Base-by-base conservation (phyloP, 345 rosid species). In the Aquilaria sinensis region DNA sequence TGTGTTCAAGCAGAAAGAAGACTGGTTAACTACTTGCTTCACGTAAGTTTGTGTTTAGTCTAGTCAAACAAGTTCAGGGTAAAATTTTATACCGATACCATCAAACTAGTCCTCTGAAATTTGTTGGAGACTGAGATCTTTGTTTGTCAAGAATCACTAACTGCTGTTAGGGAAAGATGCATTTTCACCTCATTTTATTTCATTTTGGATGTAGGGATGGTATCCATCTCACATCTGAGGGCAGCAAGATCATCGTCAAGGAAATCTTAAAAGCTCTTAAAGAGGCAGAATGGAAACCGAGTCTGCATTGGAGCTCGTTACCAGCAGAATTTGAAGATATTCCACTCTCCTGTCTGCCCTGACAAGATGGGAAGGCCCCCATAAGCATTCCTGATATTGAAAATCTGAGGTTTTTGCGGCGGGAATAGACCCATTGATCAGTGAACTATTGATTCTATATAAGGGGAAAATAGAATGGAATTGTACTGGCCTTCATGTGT, bases 261-360 rank as follows among this genome's bases (percentile, higher is more conserved):
- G 96, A 85, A 81, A 76, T 92, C 15, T 10, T 83, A 60, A 81
- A 74, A 58, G 85, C 65, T 4, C 61, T 92, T 47, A 70, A 58
- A 58, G 92, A 81, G 66, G 85, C 92, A 6, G 78, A 82, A 10
- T 92, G 93, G 98, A 72, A 83, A 56, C 98, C 96, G 2, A 82
- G 83, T 65, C 83, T 89, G 30, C 47, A 79, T 48, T 80, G 93
- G 89, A 78, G 70, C 60, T 62, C 75, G 1, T 70, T 92, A 74
- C 78, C 83, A 0, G 8, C 67, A 6, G 97, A 92, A 62, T 92
- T 85, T 41, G 62, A 70, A 0, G 85, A 82, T 57, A 73, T 75
- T 60, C 81, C 78, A 3, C 68, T 66, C 6, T 45, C 63, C 76
- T 61, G 71, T 66, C 64, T 60, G 0, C 58, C 68, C 0, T 46